Evolutionary conservation across 768 basidiomycete species (phyloP).

Genomic region (Brasilioporus rufonigricans): DNA sequence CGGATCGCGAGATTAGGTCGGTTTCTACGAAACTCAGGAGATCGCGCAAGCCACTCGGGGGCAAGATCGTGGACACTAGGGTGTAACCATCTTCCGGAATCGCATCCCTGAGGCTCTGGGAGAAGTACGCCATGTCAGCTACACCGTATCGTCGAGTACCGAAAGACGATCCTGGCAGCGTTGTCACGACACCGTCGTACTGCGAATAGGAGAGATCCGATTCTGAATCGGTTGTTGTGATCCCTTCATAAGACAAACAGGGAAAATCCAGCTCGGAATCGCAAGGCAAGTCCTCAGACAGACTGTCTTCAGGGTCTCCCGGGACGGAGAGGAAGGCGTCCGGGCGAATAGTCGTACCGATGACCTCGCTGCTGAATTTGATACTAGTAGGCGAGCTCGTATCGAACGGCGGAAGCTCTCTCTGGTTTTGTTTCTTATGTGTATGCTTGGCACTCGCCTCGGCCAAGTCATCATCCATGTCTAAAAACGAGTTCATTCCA

Average conservation of each 20-base stretch:
- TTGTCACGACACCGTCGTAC: neutral
- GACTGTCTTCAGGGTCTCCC: neutral
- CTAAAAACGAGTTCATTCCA: conserved; percentile 15
- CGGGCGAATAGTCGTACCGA: conserved; percentile 10
- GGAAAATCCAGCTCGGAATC: neutral
- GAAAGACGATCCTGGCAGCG: neutral
- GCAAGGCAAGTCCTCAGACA: neutral
- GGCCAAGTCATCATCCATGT: conserved; percentile 7
- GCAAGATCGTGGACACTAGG: neutral
- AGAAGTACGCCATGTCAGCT: conserved; percentile 1
- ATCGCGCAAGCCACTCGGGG: neutral
- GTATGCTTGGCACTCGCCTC: neutral
- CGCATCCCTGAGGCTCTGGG: neutral
- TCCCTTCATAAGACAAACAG: neutral
- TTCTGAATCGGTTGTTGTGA: neutral
- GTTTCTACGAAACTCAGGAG: neutral
- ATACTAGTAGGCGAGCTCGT: neutral
- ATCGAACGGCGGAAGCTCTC: conserved; percentile 15
- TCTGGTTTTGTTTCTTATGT: neutral
- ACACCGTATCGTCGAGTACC: conserved; percentile 12
- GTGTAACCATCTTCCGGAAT: neutral
- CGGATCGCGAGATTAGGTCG: neutral
- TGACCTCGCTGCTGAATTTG: conserved; percentile 14
- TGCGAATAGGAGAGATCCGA: neutral
- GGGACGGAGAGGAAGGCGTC: conserved; percentile 14